These are phyloP conservation scores for Trametes coccinea DNA, from an alignment of 768 basidiomycete genomes.

Conservation along the genomic window DNA sequence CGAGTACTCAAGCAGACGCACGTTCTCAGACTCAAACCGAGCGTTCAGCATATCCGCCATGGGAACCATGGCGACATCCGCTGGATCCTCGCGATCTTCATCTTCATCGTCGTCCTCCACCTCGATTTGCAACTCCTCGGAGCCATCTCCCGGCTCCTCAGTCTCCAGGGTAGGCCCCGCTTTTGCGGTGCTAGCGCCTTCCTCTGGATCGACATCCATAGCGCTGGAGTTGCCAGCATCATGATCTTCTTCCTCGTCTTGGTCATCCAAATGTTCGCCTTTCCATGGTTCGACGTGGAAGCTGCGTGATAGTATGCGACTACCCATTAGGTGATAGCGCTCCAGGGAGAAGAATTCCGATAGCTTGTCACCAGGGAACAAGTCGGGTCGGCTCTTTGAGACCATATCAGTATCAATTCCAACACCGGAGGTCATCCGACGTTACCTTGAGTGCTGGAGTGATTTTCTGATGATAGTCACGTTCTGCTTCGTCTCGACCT, in stretches of 20 bases:
- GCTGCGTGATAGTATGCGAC: slow-evolving; percentile 87
- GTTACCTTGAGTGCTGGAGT: slow-evolving; percentile 69
- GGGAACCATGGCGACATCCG: slow-evolving; percentile 87
- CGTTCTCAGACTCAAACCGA: slow-evolving; percentile 80
- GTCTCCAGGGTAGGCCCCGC: slow-evolving; percentile 38
- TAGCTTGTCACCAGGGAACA: slow-evolving; percentile 61
- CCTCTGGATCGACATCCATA: slow-evolving; percentile 34
- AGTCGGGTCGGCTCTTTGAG: slow-evolving; percentile 60
- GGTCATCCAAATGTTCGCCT: slow-evolving; percentile 23
- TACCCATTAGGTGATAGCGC: slow-evolving; percentile 86
- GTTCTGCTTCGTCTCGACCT: slow-evolving; percentile 80
- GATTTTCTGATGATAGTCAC: slow-evolving; percentile 65
- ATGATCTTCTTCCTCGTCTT: slow-evolving; percentile 40
- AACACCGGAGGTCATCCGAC: neutral
- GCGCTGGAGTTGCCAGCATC: slow-evolving; percentile 34
- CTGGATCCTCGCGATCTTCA: slow-evolving; percentile 54
- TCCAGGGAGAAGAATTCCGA: slow-evolving; percentile 61
- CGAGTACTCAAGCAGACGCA: slow-evolving; percentile 36
- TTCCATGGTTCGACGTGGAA: slow-evolving; percentile 76
- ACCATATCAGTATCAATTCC: neutral
- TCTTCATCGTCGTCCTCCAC: slow-evolving; percentile 30
- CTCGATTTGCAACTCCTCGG: slow-evolving; percentile 10
- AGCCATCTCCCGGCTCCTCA: slow-evolving; percentile 3
- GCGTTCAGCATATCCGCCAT: slow-evolving; percentile 98
- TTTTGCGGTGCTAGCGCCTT: slow-evolving; percentile 38